Percentiles rank a stretch among this genome's conserved stretches.
Conservation (phyloP, 306 rosid genomes). For the Inga oerstediana region DNA sequence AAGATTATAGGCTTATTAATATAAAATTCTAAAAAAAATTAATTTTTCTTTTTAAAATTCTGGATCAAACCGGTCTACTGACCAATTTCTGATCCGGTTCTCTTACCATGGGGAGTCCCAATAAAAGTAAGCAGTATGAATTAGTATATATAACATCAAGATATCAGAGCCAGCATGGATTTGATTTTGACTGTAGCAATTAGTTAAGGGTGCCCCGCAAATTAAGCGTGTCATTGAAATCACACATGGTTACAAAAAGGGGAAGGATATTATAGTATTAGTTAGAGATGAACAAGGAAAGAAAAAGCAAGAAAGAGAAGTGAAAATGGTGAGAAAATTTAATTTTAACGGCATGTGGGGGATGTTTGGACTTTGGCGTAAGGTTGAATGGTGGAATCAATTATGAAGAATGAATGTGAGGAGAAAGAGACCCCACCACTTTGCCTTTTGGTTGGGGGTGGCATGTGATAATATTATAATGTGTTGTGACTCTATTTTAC, state of each 20-base stretch:
- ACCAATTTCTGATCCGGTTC: too few species aligned
- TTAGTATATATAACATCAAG: too few species aligned
- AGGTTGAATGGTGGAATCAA: not conserved
- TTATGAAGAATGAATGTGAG: not conserved
- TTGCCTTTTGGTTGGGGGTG: not conserved
- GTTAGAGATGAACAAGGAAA: not conserved
- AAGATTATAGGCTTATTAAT: too few species aligned
- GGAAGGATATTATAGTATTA: not conserved
- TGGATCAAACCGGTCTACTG: too few species aligned
- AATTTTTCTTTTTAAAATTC: too few species aligned
- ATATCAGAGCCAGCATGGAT: too few species aligned
- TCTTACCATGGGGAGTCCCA: too few species aligned
- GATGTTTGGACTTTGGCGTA: not conserved
- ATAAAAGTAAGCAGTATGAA: too few species aligned
- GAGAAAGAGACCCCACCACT: not conserved
- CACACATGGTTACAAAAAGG: not conserved
- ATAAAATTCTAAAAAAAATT: too few species aligned
- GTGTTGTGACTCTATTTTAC: not conserved
- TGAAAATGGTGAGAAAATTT: not conserved
- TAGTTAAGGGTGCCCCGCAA: not conserved
- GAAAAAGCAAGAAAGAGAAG: too few species aligned
- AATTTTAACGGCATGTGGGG: not conserved
- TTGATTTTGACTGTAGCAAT: too few species aligned
- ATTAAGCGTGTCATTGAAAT: not conserved
- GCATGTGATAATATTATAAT: not conserved